Conservation (phyloP, 1,284 basidiomycete genomes). For the Inonotus obliquus region DNA sequence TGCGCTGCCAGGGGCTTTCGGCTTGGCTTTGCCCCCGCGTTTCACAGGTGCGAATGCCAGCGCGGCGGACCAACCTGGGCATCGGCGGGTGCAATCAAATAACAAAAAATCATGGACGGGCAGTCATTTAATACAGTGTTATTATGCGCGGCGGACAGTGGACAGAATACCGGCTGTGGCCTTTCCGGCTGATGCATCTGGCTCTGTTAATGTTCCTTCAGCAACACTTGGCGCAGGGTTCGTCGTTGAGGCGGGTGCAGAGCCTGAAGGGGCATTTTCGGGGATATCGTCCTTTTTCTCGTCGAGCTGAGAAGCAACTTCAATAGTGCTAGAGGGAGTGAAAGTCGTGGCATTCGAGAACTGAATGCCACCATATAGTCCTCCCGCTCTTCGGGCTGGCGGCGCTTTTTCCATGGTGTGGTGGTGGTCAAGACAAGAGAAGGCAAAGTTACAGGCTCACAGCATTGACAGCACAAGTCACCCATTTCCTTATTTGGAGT, state of each 20-base stretch:
- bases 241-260: neutral
- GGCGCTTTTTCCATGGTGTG: conserved; percentile 13
- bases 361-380: conserved; percentile 76
- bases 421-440: conserved; percentile 1
- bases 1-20: conserved; percentile 48
- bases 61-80: conserved; percentile 77
- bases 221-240: conserved; percentile 25
- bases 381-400: conserved; percentile 53
- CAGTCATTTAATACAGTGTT: conserved; percentile 30
- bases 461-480: neutral
- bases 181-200: conserved; percentile 40
- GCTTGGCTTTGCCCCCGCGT: conserved; percentile 38
- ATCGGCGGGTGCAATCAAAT: conserved; percentile 31
- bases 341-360: conserved; percentile 59
- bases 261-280: neutral
- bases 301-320: conserved; percentile 3
- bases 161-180: conserved; percentile 73
- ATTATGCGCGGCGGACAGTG: conserved; percentile 39
- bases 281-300: neutral
- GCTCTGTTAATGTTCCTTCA: neutral
- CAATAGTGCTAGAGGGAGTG: conserved; percentile 33
- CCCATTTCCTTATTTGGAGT: neutral
- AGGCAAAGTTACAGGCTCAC: neutral
- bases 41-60: conserved; percentile 80
- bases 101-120: conserved; percentile 25